These are phyloP conservation scores for Coemansia sp. DNA, from an alignment of 192 early-diverging fungal genomes.

Conservation along the genomic window DNA sequence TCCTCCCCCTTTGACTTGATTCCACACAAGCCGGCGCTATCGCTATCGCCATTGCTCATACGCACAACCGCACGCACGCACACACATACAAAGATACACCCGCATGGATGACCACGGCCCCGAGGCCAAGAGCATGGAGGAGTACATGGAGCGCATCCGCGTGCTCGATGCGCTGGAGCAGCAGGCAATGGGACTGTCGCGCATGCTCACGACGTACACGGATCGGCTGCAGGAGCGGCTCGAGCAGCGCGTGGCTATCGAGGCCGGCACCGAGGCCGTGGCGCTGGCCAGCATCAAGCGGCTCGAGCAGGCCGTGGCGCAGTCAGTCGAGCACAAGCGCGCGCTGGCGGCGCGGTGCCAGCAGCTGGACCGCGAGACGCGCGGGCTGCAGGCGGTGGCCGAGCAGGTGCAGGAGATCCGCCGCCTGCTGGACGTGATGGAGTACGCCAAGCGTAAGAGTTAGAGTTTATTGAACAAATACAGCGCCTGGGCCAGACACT, in stretches of 20 bases:
- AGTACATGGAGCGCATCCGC: slow-evolving; percentile 47
- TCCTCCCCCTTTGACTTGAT: too few relatives aligned
- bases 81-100: neutral
- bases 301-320: slow-evolving; percentile 10
- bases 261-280: slow-evolving; percentile 19
- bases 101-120: neutral
- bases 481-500: too few relatives aligned
- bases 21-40: too few relatives aligned
- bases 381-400: slow-evolving; percentile 9
- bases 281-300: slow-evolving; percentile 24
- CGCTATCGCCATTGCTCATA: too few relatives aligned
- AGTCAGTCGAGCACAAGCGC: slow-evolving; percentile 25
- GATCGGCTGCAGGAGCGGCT: slow-evolving; percentile 42
- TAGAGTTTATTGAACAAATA: neutral
- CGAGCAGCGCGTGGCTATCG: slow-evolving; percentile 32
- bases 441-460: slow-evolving; percentile 32
- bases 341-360: slow-evolving; percentile 23
- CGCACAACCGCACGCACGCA: neutral
- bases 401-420: slow-evolving; percentile 29
- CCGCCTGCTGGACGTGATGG: slow-evolving; percentile 43
- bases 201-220: slow-evolving; percentile 48
- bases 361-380: slow-evolving; percentile 21
- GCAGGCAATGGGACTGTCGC: slow-evolving; percentile 46
- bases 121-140: slow-evolving; percentile 37
- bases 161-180: slow-evolving; percentile 45